These are phyloP conservation scores for Starmerella cellae DNA, from an alignment of 805 yeast genomes.

Conservation along the genomic window DNA sequence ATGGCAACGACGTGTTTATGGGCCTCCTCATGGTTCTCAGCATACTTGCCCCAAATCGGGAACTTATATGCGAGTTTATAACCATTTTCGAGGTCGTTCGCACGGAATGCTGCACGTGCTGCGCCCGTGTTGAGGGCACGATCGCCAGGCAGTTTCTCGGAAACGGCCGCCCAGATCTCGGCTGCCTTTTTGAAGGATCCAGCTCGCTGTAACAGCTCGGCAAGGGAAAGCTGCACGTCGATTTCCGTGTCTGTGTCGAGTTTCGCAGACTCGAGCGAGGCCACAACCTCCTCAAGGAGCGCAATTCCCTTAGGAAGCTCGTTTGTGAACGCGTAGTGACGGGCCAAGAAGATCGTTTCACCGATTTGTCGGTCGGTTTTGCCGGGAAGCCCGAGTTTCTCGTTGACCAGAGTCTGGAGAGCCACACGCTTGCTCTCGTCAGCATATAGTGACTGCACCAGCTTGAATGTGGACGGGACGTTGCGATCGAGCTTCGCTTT, in stretches of 20 bases:
- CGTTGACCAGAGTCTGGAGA: slow-evolving; percentile 6
- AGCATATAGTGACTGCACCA: slow-evolving; percentile 43
- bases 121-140: slow-evolving; percentile 82
- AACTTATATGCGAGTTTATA: slow-evolving; percentile 60
- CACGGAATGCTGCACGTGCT: slow-evolving; percentile 68
- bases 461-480: slow-evolving; percentile 80
- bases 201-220: slow-evolving; percentile 60
- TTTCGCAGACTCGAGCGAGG: background rate
- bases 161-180: slow-evolving; percentile 51
- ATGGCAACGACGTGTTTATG: slow-evolving; percentile 72
- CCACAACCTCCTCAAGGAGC: slow-evolving; percentile 46
- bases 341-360: slow-evolving; percentile 26
- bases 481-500: slow-evolving; percentile 55
- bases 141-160: slow-evolving; percentile 73
- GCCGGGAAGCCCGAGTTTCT: background rate
- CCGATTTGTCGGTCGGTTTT: slow-evolving; percentile 18
- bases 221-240: slow-evolving; percentile 69
- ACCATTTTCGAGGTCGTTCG: slow-evolving; percentile 61
- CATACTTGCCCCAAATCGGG: slow-evolving; percentile 27
- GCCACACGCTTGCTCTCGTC: slow-evolving; percentile 6
- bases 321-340: slow-evolving; percentile 50
- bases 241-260: slow-evolving; percentile 34
- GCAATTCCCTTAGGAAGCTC: slow-evolving; percentile 43
- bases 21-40: slow-evolving; percentile 62
- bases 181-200: slow-evolving; percentile 55